Evolutionary conservation across 148 eudicot species (phyloP).

Genomic region (Rhododendron williamsianum): DNA sequence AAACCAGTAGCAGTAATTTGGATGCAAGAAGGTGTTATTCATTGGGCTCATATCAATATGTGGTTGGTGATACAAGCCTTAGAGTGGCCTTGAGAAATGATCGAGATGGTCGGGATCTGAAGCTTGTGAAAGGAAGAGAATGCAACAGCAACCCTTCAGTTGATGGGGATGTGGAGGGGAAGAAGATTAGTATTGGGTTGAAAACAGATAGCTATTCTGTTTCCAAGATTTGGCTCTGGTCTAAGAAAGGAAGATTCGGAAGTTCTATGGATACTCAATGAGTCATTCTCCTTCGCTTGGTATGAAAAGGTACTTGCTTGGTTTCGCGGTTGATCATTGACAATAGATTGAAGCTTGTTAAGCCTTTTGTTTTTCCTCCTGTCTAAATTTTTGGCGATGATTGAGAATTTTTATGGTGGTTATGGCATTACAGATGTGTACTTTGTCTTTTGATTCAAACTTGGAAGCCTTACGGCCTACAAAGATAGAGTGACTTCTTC

Average conservation of each 20-base stretch:
- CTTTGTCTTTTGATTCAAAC: neutral
- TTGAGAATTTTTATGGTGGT: neutral
- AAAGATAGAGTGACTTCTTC: neutral
- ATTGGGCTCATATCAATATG: constrained; percentile 67
- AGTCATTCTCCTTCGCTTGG: constrained; percentile 15
- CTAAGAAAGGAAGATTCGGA: constrained; percentile 47
- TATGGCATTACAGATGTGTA: neutral
- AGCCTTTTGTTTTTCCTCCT: neutral
- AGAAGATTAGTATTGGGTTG: constrained; percentile 37
- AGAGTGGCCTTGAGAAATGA: constrained; percentile 33
- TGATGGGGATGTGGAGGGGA: constrained; percentile 35
- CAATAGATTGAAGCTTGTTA: neutral
- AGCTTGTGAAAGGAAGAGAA: constrained; percentile 18
- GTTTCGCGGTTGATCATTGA: constrained; percentile 1
- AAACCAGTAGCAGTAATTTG: constrained; percentile 46
- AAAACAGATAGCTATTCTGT: constrained; percentile 60
- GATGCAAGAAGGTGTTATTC: constrained; percentile 61
- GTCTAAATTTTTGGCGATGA: neutral
- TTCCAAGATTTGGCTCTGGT: constrained; percentile 70
- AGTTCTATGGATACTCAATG: constrained; percentile 29
- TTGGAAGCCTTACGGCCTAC: neutral
- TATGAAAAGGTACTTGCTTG: neutral
- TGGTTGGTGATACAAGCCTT: constrained; percentile 40
- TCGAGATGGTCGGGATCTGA: neutral
- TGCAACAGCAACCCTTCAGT: neutral